phyloP scores from a whole-genome alignment of 1,139 yeast species.

The Suhomyces guaymorum region DNA sequence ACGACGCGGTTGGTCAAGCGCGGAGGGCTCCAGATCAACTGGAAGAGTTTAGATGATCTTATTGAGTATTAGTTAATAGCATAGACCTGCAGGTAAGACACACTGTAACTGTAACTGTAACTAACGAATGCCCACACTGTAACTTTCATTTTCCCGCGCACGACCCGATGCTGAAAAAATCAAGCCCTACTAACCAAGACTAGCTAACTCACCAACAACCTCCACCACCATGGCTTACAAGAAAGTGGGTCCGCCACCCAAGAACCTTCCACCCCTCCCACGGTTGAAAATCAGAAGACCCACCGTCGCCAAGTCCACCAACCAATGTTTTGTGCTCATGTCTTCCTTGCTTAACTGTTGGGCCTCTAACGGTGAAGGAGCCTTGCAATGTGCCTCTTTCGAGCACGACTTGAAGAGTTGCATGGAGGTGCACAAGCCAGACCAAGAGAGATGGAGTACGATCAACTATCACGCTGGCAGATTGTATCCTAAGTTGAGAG shows the following conservation, averaged over 20 bases:
- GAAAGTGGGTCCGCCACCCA: conserved; percentile 31
- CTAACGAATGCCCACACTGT: too few relatives aligned
- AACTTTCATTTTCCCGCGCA: conserved; percentile 1
- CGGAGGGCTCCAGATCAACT: conserved; percentile 9
- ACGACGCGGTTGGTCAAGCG: conserved; percentile 4
- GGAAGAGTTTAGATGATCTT: conserved; percentile 14
- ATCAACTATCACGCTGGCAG: conserved; percentile 85
- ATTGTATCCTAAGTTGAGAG: conserved; percentile 75
- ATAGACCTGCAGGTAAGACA: not conserved
- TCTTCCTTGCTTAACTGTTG: conserved; percentile 87
- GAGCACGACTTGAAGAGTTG: conserved; percentile 54
- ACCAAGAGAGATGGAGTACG: conserved; percentile 48
- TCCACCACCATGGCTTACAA: conserved; percentile 28
- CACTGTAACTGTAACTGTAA: not conserved
- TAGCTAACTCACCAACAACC: conserved; percentile 2
- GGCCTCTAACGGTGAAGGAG: conserved; percentile 93
- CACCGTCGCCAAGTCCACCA: conserved; percentile 54
- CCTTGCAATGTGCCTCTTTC: conserved; percentile 60
- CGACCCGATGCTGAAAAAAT: conserved; percentile 5
- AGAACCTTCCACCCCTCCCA: conserved; percentile 70
- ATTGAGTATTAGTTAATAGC: conserved; percentile 12
- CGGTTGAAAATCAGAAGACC: conserved; percentile 72
- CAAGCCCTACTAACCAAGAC: too few relatives aligned
- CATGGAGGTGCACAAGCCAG: conserved; percentile 50
- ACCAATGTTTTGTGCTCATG: conserved; percentile 80